phyloP scores from a whole-genome alignment of 805 yeast genomes.

The Myxozyma neotropica region DNA sequence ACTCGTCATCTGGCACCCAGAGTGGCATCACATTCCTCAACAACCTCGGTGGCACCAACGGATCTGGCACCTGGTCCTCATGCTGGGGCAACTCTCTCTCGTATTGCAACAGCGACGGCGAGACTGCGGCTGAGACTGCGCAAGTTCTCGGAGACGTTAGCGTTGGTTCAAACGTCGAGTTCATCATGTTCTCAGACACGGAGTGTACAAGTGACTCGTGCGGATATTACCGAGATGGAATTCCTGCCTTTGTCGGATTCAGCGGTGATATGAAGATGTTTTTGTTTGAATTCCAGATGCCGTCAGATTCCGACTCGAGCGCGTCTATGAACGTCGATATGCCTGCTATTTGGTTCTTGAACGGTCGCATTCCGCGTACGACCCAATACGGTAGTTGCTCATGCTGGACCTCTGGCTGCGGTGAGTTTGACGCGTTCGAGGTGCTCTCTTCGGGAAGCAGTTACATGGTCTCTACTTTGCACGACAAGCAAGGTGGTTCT shows the following conservation, averaged over 20 bases:
- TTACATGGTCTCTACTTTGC: conserved; percentile 73
- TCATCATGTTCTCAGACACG: conserved; percentile 69
- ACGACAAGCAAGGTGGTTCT: conserved; percentile 72
- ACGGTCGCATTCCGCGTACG: conserved; percentile 96
- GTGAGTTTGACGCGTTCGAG: conserved; percentile 96
- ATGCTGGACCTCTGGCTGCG: conserved; percentile 97
- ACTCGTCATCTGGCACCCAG: conserved; percentile 63
- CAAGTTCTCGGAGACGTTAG: conserved; percentile 69
- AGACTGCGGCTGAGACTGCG: conserved; percentile 68
- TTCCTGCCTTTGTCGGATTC: conserved; percentile 95
- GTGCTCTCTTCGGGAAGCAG: conserved; percentile 73
- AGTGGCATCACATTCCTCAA: conserved; percentile 80
- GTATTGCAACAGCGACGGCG: conserved; percentile 76
- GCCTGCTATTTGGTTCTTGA: conserved; percentile 98
- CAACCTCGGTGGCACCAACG: conserved; percentile 79
- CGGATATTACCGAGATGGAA: conserved; percentile 82
- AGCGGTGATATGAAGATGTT: conserved; percentile 82
- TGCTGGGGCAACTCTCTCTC: conserved; percentile 92
- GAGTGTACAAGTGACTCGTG: conserved; percentile 55
- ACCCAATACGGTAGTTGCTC: conserved; percentile 94
- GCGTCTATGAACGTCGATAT: conserved; percentile 73
- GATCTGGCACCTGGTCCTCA: conserved; percentile 85
- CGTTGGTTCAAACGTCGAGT: conserved; percentile 74
- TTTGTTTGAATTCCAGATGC: conserved; percentile 94
- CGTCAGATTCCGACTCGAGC: conserved; percentile 57